A percentile compares a stretch with the other conserved stretches of the same genome.
These are phyloP conservation scores for Paramyrothecium sp. DNA, from an alignment of 2,329 filamentous ascomycete genomes.

Conservation along the genomic window DNA sequence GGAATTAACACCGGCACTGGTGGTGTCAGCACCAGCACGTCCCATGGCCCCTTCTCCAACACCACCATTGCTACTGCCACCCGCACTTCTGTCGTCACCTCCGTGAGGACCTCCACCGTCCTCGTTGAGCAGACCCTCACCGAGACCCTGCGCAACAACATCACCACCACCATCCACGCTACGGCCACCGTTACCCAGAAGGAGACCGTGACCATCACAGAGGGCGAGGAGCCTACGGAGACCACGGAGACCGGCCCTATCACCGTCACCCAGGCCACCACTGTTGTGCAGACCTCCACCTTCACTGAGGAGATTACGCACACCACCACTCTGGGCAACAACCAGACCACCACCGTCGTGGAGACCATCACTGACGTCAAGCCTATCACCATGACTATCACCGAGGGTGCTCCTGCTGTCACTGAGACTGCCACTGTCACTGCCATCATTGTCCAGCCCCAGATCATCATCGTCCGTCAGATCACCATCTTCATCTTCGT, in stretches of 20 bases:
- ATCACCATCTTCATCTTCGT: slow-evolving; percentile 19
- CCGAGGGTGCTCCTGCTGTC: background rate
- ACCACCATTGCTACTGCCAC: slow-evolving; percentile 11
- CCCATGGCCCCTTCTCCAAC: slow-evolving; percentile 15
- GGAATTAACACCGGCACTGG: slow-evolving; percentile 11
- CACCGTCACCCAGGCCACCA: slow-evolving; percentile 4
- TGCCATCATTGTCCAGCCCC: slow-evolving; percentile 13
- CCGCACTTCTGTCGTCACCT: slow-evolving; percentile 4
- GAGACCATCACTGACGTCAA: background rate
- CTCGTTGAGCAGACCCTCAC: slow-evolving; percentile 1
- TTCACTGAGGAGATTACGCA: background rate
- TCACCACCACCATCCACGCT: slow-evolving; percentile 3
- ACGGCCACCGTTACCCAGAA: background rate
- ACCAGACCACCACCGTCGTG: background rate
- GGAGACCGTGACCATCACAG: background rate
- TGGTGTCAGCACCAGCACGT: slow-evolving; percentile 9
- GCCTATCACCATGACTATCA: background rate
- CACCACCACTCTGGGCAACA: background rate
- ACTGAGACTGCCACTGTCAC: slow-evolving; percentile 13
- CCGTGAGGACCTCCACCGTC: background rate
- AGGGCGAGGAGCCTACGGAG: background rate
- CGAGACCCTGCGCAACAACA: background rate
- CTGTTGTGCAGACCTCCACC: background rate
- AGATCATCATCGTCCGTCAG: slow-evolving; percentile 17
- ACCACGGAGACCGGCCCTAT: background rate